phyloP scores from a whole-genome alignment of 2,329 filamentous ascomycete species.

The Helminthosporium solani region DNA sequence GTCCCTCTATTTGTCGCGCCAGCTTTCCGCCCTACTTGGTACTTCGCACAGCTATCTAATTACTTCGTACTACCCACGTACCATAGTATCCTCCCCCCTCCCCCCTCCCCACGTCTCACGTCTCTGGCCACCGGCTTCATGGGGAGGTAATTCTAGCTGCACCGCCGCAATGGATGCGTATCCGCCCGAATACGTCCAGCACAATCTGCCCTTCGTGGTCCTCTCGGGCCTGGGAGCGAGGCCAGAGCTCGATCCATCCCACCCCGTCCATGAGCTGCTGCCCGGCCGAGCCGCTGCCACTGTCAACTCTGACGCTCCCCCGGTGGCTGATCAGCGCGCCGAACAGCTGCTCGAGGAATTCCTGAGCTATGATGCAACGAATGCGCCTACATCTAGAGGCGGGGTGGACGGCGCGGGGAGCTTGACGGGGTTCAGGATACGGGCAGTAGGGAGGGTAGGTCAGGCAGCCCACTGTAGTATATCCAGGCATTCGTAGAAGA shows the following conservation, averaged over 20 bases:
- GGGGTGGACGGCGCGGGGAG: slow-evolving; percentile 49
- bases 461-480: slow-evolving; percentile 30
- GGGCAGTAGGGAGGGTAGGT: slow-evolving; percentile 78
- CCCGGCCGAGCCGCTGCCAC: slow-evolving; percentile 54
- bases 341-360: slow-evolving; percentile 67
- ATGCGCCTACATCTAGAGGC: slow-evolving; percentile 67
- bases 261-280: slow-evolving; percentile 45
- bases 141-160: slow-evolving; percentile 28
- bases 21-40: too few relatives aligned
- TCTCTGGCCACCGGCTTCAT: slow-evolving; percentile 15
- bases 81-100: too few relatives aligned
- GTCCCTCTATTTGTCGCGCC: too few relatives aligned
- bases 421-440: slow-evolving; percentile 64
- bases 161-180: slow-evolving; percentile 70
- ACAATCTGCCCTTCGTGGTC: slow-evolving; percentile 82
- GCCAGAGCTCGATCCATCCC: slow-evolving; percentile 42
- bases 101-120: too few relatives aligned
- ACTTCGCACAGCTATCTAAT: too few relatives aligned
- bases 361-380: slow-evolving; percentile 62
- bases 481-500: slow-evolving; percentile 1
- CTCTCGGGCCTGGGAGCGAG: slow-evolving; percentile 67
- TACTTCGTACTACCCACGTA: too few relatives aligned
- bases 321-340: slow-evolving; percentile 65
- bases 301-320: slow-evolving; percentile 70
- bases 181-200: slow-evolving; percentile 74